Percentiles rank a stretch among this genome's conserved stretches.
Evolutionary conservation across 306 rosid genomes (phyloP).

Genomic region (Vigna hirtella): DNA sequence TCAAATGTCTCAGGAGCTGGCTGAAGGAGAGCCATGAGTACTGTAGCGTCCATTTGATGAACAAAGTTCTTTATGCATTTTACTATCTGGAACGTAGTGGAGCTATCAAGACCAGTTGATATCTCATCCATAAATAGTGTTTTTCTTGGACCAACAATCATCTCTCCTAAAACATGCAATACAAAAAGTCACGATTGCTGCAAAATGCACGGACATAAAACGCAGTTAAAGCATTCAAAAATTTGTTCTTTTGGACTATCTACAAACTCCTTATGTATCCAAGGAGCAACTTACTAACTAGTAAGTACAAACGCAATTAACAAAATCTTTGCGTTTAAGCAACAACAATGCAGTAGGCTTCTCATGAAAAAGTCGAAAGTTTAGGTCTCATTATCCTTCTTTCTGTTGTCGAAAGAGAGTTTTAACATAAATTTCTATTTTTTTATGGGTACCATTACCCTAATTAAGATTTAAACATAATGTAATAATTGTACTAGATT

Average conservation of each 20-base stretch:
- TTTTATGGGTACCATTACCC: too few relatives aligned
- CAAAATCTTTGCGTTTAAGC: slow-evolving; percentile 10
- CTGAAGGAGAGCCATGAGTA: slow-evolving; percentile 93
- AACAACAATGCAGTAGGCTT: slow-evolving; percentile 27
- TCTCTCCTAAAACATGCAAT: slow-evolving; percentile 67
- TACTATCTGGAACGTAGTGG: slow-evolving; percentile 90
- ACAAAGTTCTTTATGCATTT: slow-evolving; percentile 83
- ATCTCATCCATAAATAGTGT: slow-evolving; percentile 93
- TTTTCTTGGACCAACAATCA: slow-evolving; percentile 90
- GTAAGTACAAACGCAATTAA: neutral
- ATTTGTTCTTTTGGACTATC: slow-evolving; percentile 23
- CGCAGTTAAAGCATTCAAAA: slow-evolving; percentile 9
- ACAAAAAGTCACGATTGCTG: slow-evolving; percentile 39
- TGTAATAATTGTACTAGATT: too few relatives aligned
- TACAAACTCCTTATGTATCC: neutral
- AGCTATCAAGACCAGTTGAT: slow-evolving; percentile 95
- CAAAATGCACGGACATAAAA: slow-evolving; percentile 24
- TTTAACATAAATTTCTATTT: neutral
- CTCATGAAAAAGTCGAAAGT: neutral
- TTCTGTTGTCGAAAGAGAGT: neutral
- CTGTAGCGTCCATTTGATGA: slow-evolving; percentile 88
- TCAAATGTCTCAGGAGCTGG: slow-evolving; percentile 97
- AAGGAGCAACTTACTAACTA: neutral
- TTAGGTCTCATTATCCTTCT: neutral
- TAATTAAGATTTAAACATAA: too few relatives aligned